Base-by-base conservation (phyloP, 2,329 filamentous ascomycete species). In the Claviceps capensis region DNA sequence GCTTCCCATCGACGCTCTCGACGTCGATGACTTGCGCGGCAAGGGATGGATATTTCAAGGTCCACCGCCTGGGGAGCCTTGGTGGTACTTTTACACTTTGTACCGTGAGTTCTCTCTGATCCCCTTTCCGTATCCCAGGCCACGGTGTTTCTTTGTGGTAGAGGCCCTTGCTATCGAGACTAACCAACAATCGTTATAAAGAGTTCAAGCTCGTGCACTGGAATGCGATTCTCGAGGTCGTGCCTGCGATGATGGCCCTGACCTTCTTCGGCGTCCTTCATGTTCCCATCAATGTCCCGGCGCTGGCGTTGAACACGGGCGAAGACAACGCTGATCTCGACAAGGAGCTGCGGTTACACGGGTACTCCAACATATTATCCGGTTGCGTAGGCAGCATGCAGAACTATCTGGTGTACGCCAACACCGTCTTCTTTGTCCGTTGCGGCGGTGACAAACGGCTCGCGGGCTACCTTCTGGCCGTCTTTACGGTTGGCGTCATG, bases 261-360 rank as follows among this genome's bases (percentile, higher is more conserved):
- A 97, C 93, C 0, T 98, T 98, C 72, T 98, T 98, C 61, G 93
- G 93, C 50, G 85, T 98, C 52, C 78, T 98, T 2, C 93, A 98
- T 64, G 93, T 98, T 2, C 93, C 93, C 0, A 98, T 98, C 69
- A 98, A 98, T 61, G 90, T 98, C 4, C 93, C 93, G 2, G 93
- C 93, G 2, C 72, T 98, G 53, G 93, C 88, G 0, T 84, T 95
- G 48, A 89, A 88, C 36, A 88, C 86, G 4, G 88, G 89, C 44
- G 90, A 97, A 66, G 93, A 98, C 63, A 86, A 97, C 62, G 78
- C 95, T 34, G 83, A 94, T 63, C 80, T 98, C 48, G 88, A 98
- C 63, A 82, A 86, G 56, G 93, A 98, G 65, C 75, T 98, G 22
- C 88, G 90, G 62, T 82, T 95, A 44, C 93, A 98, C 62, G 93